A percentile compares a stretch with the other conserved stretches of the same genome.
phyloP scores from a whole-genome alignment of 805 yeast genomes.

The Saccharomycopsis fibuligera region DNA sequence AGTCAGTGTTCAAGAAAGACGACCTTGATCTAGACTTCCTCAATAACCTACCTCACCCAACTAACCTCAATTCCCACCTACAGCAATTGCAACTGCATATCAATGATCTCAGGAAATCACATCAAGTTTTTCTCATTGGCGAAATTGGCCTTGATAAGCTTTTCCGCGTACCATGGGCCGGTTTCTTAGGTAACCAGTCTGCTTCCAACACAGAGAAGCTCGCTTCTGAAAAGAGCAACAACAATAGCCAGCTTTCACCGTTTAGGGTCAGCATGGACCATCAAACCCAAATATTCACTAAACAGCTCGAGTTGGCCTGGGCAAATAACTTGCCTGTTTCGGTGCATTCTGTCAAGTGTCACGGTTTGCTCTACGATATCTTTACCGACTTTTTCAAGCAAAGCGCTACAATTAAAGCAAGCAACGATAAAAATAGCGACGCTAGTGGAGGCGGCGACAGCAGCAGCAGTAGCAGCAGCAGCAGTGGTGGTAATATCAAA shows the following conservation, averaged over 20 bases:
- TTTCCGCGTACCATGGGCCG: conserved; percentile 59
- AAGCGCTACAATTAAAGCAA: conserved; percentile 4
- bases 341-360: conserved; percentile 80
- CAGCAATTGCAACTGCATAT: conserved; percentile 13
- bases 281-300: conserved; percentile 48
- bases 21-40: conserved; percentile 33
- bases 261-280: conserved; percentile 59
- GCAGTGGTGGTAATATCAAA: conserved; percentile 19
- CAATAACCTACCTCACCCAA: conserved; percentile 55
- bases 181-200: conserved; percentile 40
- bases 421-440: background rate
- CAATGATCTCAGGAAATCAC: conserved; percentile 2
- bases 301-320: conserved; percentile 51
- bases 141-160: conserved; percentile 87
- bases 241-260: conserved; percentile 29
- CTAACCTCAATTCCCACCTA: conserved; percentile 33
- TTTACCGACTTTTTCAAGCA: conserved; percentile 26
- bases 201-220: conserved; percentile 14
- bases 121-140: conserved; percentile 49
- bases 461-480: too few species aligned
- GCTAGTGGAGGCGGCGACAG: too few species aligned
- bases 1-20: conserved; percentile 36
- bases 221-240: background rate
- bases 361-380: conserved; percentile 49
- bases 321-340: conserved; percentile 49